These are phyloP conservation scores for Pyrenophora seminiperda DNA, from an alignment of 2,329 filamentous ascomycete species.

Conservation along the genomic window DNA sequence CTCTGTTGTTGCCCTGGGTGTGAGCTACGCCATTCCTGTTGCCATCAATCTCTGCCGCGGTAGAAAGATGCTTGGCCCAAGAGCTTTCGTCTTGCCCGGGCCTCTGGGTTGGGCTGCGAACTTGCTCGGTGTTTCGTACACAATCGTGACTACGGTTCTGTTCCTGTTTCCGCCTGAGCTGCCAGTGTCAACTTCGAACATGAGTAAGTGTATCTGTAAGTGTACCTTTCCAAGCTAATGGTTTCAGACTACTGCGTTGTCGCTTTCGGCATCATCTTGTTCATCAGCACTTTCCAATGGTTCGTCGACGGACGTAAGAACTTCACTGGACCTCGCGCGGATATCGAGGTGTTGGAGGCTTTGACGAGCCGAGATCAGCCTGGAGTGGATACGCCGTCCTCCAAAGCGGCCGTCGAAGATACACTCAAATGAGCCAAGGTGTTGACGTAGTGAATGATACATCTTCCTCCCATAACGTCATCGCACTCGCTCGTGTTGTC, in stretches of 20 bases:
- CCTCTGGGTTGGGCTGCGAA: constrained; percentile 66
- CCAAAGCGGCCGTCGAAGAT: constrained; percentile 17
- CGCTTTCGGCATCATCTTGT: constrained; percentile 62
- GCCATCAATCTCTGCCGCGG: constrained; percentile 71
- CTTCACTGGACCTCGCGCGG: constrained; percentile 57
- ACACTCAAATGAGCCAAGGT: background rate
- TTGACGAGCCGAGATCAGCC: constrained; percentile 30
- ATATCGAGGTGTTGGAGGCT: constrained; percentile 51
- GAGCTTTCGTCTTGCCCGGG: constrained; percentile 62
- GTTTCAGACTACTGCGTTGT: constrained; percentile 57
- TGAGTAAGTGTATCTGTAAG: constrained; percentile 59
- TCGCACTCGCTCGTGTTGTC: background rate
- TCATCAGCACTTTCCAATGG: constrained; percentile 64
- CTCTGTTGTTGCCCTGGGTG: constrained; percentile 71
- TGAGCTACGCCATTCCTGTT: constrained; percentile 77
- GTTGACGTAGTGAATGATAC: background rate
- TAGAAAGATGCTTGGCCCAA: constrained; percentile 65
- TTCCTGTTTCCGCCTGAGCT: constrained; percentile 74
- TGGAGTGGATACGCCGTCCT: background rate
- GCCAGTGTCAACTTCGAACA: constrained; percentile 68
- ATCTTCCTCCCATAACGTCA: background rate
- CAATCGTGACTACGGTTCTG: constrained; percentile 72
- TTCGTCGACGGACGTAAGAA: constrained; percentile 66
- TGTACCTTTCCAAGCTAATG: constrained; percentile 21
- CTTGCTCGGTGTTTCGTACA: constrained; percentile 65